Evolutionary conservation across 2,329 filamentous ascomycete species (phyloP).

Genomic region (Diaporthe vaccinii): DNA sequence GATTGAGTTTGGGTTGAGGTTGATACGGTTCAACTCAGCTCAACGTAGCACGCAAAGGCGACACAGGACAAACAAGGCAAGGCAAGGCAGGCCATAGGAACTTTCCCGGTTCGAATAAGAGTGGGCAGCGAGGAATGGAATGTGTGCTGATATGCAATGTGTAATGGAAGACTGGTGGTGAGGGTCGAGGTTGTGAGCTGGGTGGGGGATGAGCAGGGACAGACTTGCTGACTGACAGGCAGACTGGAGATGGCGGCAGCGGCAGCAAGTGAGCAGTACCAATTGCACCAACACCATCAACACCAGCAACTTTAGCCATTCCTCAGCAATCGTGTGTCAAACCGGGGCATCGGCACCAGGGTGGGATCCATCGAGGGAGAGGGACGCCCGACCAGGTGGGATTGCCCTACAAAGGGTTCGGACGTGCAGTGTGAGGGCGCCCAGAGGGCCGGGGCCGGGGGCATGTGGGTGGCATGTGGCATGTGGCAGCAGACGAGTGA

Average conservation of each 20-base stretch:
- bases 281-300: slow-evolving; percentile 20
- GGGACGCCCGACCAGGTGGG: slow-evolving; percentile 7
- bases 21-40: neutral
- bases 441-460: slow-evolving; percentile 9
- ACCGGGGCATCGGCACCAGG: slow-evolving; percentile 12
- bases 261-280: neutral
- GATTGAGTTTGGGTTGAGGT: neutral
- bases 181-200: neutral
- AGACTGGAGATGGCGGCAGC: neutral
- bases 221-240: neutral
- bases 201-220: neutral
- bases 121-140: neutral
- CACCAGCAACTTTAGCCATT: slow-evolving; percentile 5
- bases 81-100: neutral
- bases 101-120: neutral
- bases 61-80: neutral
- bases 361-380: slow-evolving; percentile 26
- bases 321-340: slow-evolving; percentile 11
- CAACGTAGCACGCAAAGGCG: neutral
- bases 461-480: slow-evolving; percentile 17
- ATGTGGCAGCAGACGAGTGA: slow-evolving; percentile 7
- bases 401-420: slow-evolving; percentile 5
- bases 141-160: neutral
- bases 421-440: slow-evolving; percentile 6
- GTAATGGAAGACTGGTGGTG: neutral